Base-by-base conservation (phyloP, 306 rosid species). In the Pyrus bretschneideri region DNA sequence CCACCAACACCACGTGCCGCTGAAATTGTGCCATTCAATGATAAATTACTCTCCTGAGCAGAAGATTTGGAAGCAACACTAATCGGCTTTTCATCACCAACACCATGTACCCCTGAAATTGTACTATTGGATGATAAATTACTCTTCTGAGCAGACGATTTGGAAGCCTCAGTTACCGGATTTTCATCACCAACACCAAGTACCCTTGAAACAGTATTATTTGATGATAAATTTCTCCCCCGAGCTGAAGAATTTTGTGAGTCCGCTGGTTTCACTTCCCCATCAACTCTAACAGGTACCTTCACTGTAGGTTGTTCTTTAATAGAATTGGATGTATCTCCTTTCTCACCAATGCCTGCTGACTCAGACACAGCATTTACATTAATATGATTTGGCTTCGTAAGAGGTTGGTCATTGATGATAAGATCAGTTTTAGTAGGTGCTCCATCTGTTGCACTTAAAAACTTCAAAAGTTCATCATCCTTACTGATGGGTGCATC, bases 241-340 rank as follows among this genome's bases (percentile, higher is more conserved):
- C 11, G 58, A 42, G 55, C 55, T 15, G 55, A 51, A 77, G 66
- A 67, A 59, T 30, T 72, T 4, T 69, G 74, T 31, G 73, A 69
- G 67, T 77, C 66, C 46, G 80, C 49, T 27, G 22, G 67, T 75
- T 83, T 70, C 40, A 18, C 17, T 46, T 89, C 89, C 81, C 86
- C 82, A 58, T 76, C 75, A 84, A 80, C 76, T 77, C 63, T 44
- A 68, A 79, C 70, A 63, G 76, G 49, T 82, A 85, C 85, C 63
- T 78, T 62, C 22, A 64, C 45, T 22, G 76, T 54, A 64, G 83
- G 80, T 30, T 75, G 81, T 75, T 80, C 89, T 49, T 35, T 38
- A 52, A 21, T 57, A 77, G 49, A 19, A 81, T 52, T 68, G 65
- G 81, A 74, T 40, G 54, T 35, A 63, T 87, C 87, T 67, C 52